phyloP scores from a whole-genome alignment of 805 yeast genomes.

The Wickerhamiella azyma region DNA sequence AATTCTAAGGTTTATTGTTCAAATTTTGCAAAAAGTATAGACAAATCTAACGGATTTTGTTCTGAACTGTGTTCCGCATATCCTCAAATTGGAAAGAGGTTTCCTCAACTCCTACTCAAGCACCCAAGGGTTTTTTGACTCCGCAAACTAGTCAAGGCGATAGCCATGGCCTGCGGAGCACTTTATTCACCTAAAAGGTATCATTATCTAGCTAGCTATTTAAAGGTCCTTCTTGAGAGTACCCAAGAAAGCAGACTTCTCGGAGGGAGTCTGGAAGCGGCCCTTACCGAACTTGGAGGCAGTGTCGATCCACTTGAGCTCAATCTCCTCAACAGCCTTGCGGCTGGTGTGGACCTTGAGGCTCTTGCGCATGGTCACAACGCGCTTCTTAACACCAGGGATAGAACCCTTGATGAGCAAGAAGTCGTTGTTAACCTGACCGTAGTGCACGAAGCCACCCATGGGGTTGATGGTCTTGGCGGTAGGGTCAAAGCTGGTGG shows the following conservation, averaged over 20 bases:
- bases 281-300: conserved; percentile 99
- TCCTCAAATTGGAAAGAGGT: too few relatives aligned
- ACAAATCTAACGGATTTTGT: too few relatives aligned
- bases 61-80: too few relatives aligned
- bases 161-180: background rate
- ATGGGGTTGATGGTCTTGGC: conserved; percentile 98
- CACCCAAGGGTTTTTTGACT: too few relatives aligned
- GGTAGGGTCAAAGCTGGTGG: conserved; percentile 98
- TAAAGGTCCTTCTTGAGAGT: conserved; percentile 93
- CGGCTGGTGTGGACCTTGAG: conserved; percentile 95
- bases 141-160: too few relatives aligned
- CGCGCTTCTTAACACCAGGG: conserved; percentile 99
- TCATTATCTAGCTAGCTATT: background rate
- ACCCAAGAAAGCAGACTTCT: conserved; percentile 99
- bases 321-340: conserved; percentile 91
- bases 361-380: conserved; percentile 96
- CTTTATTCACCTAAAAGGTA: background rate
- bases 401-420: conserved; percentile 95
- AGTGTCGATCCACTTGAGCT: conserved; percentile 99
- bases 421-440: conserved; percentile 95
- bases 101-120: too few relatives aligned
- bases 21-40: too few relatives aligned
- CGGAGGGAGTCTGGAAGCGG: conserved; percentile 99
- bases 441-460: conserved; percentile 99
- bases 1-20: too few relatives aligned